Conservation (phyloP, 306 rosid species). For the Hippophae rhamnoides region DNA sequence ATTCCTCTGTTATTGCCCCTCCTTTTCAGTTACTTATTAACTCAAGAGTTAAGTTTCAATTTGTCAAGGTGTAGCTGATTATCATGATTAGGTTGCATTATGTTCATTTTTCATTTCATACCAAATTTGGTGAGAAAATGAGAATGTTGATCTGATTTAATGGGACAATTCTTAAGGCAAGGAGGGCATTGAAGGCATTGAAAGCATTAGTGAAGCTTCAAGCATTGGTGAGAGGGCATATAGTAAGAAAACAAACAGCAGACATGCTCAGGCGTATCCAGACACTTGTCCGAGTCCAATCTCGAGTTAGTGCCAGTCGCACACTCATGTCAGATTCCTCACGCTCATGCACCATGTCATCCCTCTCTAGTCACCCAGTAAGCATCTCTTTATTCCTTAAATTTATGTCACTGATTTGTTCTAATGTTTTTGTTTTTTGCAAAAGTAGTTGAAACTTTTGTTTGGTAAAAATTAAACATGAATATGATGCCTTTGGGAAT, state of each 20-base stretch:
- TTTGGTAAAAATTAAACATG: too few relatives aligned
- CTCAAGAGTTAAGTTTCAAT: too few relatives aligned
- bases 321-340: constrained; percentile 35
- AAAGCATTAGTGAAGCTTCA: constrained; percentile 89
- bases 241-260: constrained; percentile 77
- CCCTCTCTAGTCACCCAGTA: constrained; percentile 47
- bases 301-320: constrained; percentile 68
- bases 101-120: not conserved
- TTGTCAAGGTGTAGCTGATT: too few relatives aligned
- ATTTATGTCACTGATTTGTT: not conserved
- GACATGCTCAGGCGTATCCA: constrained; percentile 94
- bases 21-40: not conserved
- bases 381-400: constrained; percentile 3
- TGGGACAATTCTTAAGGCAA: constrained; percentile 46
- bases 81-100: too few relatives aligned
- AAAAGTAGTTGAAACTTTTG: too few relatives aligned
- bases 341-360: constrained; percentile 45
- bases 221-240: constrained; percentile 87
- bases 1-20: not conserved
- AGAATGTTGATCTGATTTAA: not conserved
- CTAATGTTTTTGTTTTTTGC: too few relatives aligned
- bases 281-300: constrained; percentile 73
- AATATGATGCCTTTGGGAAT: too few relatives aligned
- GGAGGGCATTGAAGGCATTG: constrained; percentile 86
- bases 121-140: not conserved